Percentiles rank a stretch among this genome's conserved stretches.
phyloP scores from a whole-genome alignment of 1,284 basidiomycete species.

The Cryptococcus sp. region DNA sequence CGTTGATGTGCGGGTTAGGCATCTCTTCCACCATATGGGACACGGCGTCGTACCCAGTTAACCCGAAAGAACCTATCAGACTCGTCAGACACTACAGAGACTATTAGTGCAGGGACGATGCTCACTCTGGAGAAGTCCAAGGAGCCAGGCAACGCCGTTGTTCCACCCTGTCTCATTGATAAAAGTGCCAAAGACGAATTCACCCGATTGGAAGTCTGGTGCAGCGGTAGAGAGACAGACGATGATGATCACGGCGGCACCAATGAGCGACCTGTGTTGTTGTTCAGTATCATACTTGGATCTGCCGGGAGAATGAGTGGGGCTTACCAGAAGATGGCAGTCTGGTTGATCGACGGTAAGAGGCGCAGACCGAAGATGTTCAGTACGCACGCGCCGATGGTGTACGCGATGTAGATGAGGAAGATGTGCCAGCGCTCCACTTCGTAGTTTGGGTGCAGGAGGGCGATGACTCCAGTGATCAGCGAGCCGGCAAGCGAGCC shows the following conservation, averaged over 20 bases:
- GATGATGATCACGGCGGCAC: conserved; percentile 53
- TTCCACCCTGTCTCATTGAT: conserved; percentile 57
- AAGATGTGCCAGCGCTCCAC: conserved; percentile 37
- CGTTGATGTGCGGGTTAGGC: conserved; percentile 47
- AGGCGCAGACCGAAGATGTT: conserved; percentile 46
- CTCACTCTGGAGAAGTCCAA: conserved; percentile 53
- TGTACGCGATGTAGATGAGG: conserved; percentile 40
- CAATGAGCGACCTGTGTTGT: conserved; percentile 45
- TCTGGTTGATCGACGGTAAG: conserved; percentile 46
- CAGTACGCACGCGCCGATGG: conserved; percentile 31
- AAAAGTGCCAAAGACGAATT: conserved; percentile 54
- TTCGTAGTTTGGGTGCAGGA: conserved; percentile 47
- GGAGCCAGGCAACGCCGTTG: conserved; percentile 54
- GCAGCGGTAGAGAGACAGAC: conserved; percentile 46
- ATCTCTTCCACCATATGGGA: conserved; percentile 48
- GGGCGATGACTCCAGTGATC: conserved; percentile 49
- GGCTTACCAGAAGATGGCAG: conserved; percentile 47
- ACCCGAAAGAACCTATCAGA: conserved; percentile 43
- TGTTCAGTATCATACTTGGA: conserved; percentile 1
- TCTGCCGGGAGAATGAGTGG: not conserved
- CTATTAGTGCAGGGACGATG: not conserved
- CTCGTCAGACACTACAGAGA: not conserved
- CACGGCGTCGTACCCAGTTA: conserved; percentile 50
- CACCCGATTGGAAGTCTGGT: conserved; percentile 48
- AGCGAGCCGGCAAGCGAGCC: conserved; percentile 39